These are phyloP conservation scores for Colletotrichum australisinense DNA, from an alignment of 2,329 filamentous ascomycete genomes.

Conservation along the genomic window DNA sequence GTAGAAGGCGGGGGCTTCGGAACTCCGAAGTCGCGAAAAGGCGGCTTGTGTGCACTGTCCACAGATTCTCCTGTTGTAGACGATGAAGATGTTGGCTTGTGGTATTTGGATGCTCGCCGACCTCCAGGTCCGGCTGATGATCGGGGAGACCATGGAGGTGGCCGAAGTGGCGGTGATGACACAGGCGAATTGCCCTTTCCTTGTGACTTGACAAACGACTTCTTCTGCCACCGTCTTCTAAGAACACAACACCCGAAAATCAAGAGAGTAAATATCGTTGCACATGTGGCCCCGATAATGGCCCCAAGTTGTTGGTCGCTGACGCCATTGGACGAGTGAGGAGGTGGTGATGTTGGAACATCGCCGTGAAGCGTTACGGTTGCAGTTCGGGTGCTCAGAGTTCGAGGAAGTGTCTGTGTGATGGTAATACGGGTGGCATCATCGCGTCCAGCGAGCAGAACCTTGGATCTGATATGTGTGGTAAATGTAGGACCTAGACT, in stretches of 20 bases:
- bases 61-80: not conserved
- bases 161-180: not conserved
- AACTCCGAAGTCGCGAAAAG: not conserved
- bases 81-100: not conserved
- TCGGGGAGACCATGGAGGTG: not conserved
- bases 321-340: not conserved
- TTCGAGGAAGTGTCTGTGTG: not conserved
- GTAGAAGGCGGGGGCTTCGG: not conserved
- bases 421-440: not conserved
- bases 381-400: not conserved
- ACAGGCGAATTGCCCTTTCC: not conserved
- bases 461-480: not conserved
- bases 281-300: not conserved
- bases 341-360: not conserved
- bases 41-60: not conserved
- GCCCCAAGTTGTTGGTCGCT: not conserved
- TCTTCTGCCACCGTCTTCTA: not conserved
- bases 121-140: not conserved
- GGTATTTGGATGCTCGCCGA: not conserved
- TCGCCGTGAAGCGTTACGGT: conserved; percentile 2
- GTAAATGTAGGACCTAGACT: not conserved
- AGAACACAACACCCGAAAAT: not conserved
- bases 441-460: not conserved
- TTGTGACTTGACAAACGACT: not conserved
- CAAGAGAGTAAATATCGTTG: not conserved